Conservation (phyloP, 495 filamentous ascomycete species). For the Podospora comata region DNA sequence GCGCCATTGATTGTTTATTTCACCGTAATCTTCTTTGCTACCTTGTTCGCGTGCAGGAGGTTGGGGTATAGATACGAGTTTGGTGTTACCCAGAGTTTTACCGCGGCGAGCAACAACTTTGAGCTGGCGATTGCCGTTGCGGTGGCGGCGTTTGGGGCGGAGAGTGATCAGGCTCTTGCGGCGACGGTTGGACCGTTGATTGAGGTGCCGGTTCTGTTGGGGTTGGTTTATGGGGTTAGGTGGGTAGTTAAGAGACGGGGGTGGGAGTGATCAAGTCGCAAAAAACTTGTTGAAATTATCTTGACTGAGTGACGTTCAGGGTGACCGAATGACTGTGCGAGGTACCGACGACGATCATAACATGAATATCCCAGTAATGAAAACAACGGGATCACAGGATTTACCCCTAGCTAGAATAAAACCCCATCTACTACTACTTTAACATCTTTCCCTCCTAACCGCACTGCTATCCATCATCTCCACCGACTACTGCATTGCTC, state of each 20-base stretch:
- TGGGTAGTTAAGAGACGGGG: constrained; percentile 51
- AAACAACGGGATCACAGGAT: too few relatives aligned
- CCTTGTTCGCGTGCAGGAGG: constrained; percentile 54
- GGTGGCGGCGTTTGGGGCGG: constrained; percentile 75
- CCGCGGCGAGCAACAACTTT: constrained; percentile 94
- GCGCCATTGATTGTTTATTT: constrained; percentile 83
- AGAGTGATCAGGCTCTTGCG: constrained; percentile 83
- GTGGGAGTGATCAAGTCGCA: constrained; percentile 49
- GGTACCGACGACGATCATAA: too few relatives aligned
- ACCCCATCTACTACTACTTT: too few relatives aligned
- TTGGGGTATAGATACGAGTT: constrained; percentile 73
- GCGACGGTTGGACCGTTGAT: constrained; percentile 87
- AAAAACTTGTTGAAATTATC: too few relatives aligned
- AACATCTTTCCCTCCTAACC: too few relatives aligned
- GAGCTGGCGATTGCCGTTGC: constrained; percentile 92
- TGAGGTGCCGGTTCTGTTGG: constrained; percentile 83
- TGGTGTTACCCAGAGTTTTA: constrained; percentile 81
- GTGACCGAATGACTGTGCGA: too few relatives aligned
- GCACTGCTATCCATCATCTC: too few relatives aligned
- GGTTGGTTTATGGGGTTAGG: constrained; percentile 74
- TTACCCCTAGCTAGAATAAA: too few relatives aligned
- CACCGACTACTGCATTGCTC: too few relatives aligned
- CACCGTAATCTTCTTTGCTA: constrained; percentile 65
- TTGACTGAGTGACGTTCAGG: too few relatives aligned
- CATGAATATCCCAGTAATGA: too few relatives aligned